These are phyloP conservation scores for Eucalyptus dawsonii DNA, from an alignment of 345 rosid genomes.

Conservation along the genomic window DNA sequence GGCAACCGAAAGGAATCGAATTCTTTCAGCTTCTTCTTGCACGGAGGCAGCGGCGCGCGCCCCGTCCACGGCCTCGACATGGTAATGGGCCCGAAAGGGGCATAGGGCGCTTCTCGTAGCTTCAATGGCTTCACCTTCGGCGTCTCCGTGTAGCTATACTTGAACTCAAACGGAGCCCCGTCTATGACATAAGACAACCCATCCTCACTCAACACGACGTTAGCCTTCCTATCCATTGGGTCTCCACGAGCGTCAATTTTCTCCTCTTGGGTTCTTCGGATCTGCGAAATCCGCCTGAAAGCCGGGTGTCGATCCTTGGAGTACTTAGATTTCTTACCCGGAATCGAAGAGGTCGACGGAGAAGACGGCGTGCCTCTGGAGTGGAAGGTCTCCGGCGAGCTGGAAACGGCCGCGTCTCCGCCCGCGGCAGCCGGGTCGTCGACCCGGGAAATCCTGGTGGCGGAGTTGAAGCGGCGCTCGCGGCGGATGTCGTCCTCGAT, in stretches of 20 bases:
- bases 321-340: slow-evolving; percentile 71
- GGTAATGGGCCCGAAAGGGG: slow-evolving; percentile 83
- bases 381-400: slow-evolving; percentile 12
- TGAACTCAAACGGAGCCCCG: slow-evolving; percentile 92
- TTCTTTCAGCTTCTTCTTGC: slow-evolving; percentile 69
- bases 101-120: slow-evolving; percentile 64
- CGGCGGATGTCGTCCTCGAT: slow-evolving; percentile 69
- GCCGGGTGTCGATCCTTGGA: slow-evolving; percentile 41
- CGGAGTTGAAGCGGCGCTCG: slow-evolving; percentile 50
- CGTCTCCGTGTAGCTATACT: slow-evolving; percentile 91
- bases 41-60: slow-evolving; percentile 61
- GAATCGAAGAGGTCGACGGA: slow-evolving; percentile 68
- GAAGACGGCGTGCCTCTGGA: slow-evolving; percentile 68
- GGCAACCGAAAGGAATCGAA: slow-evolving; percentile 83
- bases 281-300: slow-evolving; percentile 8
- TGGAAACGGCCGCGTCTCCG: background rate
- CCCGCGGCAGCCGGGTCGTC: background rate
- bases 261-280: slow-evolving; percentile 4
- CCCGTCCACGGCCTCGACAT: slow-evolving; percentile 96
- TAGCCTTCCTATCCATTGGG: slow-evolving; percentile 19
- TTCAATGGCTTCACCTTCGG: slow-evolving; percentile 71
- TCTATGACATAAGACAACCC: slow-evolving; percentile 66
- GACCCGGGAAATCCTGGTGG: slow-evolving; percentile 22
- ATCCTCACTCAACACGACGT: slow-evolving; percentile 39
- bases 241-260: background rate